These are phyloP conservation scores for Fusarium transvaalense DNA, from an alignment of 2,329 filamentous ascomycete species.

Conservation along the genomic window DNA sequence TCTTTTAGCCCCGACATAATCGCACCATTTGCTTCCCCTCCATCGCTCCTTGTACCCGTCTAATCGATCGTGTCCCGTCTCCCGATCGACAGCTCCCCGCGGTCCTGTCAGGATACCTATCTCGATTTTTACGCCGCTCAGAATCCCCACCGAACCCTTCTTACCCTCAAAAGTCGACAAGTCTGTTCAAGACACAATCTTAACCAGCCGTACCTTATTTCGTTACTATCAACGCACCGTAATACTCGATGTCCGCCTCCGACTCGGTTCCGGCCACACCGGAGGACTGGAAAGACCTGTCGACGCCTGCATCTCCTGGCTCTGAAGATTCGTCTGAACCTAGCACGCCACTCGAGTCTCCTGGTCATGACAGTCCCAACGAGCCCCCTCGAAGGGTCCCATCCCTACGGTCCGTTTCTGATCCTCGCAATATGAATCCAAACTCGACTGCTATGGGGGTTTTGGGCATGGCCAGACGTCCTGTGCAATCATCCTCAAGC, in stretches of 20 bases:
- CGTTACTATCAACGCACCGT: conserved; percentile 14
- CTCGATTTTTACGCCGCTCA: conserved; percentile 36
- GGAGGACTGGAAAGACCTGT: conserved; percentile 57
- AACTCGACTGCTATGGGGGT: conserved; percentile 88
- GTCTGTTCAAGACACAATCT: not conserved
- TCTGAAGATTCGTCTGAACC: conserved; percentile 62
- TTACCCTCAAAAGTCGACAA: conserved; percentile 4
- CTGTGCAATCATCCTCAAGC: conserved; percentile 57
- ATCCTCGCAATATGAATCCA: conserved; percentile 75
- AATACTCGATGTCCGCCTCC: conserved; percentile 47
- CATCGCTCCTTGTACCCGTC: conserved; percentile 40
- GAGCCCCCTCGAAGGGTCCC: conserved; percentile 65
- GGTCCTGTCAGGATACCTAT: conserved; percentile 27
- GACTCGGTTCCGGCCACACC: conserved; percentile 60
- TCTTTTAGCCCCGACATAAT: conserved; percentile 47
- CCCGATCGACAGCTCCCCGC: conserved; percentile 42
- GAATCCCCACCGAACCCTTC: conserved; percentile 20
- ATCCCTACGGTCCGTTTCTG: conserved; percentile 70
- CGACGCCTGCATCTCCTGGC: conserved; percentile 59
- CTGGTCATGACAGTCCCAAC: conserved; percentile 51
- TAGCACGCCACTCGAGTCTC: conserved; percentile 61
- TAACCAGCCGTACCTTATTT: not conserved
- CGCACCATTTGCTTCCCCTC: conserved; percentile 48
- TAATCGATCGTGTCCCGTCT: conserved; percentile 45
- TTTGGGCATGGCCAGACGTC: conserved; percentile 74